Evolutionary conservation across 257 asterid species (phyloP).

Genomic region (Petunia axillaris): DNA sequence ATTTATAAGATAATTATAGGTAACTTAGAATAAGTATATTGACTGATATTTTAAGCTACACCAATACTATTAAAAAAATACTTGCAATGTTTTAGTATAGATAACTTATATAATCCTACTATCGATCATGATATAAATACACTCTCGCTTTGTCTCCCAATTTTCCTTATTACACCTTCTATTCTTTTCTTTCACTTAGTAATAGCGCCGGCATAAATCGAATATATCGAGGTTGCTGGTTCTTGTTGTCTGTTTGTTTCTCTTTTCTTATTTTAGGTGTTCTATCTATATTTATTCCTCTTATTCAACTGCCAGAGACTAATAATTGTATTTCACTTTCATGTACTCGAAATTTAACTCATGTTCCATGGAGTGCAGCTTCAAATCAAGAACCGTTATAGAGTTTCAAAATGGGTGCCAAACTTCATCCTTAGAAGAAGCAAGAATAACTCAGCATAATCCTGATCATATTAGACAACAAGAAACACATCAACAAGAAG

Average conservation of each 20-base stretch:
- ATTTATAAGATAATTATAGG: no score
- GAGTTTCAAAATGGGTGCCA: slow-evolving; percentile 7
- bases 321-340: slow-evolving; percentile 12
- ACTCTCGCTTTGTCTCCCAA: not conserved
- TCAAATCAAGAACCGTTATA: not conserved
- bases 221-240: not conserved
- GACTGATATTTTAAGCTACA: no score
- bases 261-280: slow-evolving; percentile 16
- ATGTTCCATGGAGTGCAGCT: not conserved
- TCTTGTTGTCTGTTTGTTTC: slow-evolving; percentile 15
- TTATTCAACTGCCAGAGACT: not conserved
- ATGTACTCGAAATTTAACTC: slow-evolving; percentile 26
- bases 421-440: slow-evolving; percentile 25
- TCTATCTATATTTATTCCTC: not conserved
- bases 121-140: not conserved
- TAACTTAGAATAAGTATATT: no score
- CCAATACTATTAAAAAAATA: no score
- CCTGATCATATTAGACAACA: slow-evolving; percentile 12
- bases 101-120: not conserved
- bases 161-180: not conserved
- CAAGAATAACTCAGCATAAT: not conserved
- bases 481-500: not conserved
- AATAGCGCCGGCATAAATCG: slow-evolving; percentile 3
- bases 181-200: not conserved
- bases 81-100: no score